These are phyloP conservation scores for Hura crepitans DNA, from an alignment of 441 rosid genomes.

Conservation along the genomic window DNA sequence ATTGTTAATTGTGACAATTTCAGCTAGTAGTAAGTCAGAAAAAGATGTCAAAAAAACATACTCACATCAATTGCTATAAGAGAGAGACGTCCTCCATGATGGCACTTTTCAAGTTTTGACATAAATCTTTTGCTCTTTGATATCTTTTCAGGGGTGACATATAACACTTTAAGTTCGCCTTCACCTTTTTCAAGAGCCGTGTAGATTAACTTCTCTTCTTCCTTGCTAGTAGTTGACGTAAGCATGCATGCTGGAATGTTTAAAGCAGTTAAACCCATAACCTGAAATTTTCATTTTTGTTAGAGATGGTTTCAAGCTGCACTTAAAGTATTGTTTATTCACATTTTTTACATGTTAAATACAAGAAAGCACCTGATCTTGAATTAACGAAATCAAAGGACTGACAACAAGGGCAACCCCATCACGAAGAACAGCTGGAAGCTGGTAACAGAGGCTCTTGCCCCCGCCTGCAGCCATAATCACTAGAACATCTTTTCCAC, in stretches of 20 bases:
- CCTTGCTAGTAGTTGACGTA: slow-evolving; percentile 82
- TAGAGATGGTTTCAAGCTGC: slow-evolving; percentile 1
- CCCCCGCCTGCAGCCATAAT: slow-evolving; percentile 99
- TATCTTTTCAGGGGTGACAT: slow-evolving; percentile 94
- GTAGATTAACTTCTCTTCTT: slow-evolving; percentile 83
- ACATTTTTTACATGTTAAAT: background rate
- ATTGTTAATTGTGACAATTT: background rate
- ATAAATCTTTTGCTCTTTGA: slow-evolving; percentile 97
- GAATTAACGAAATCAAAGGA: slow-evolving; percentile 44
- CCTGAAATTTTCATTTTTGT: slow-evolving; percentile 40
- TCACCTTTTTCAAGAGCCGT: slow-evolving; percentile 93
- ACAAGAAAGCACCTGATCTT: slow-evolving; percentile 73
- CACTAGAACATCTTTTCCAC: slow-evolving; percentile 81
- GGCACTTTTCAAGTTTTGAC: slow-evolving; percentile 97
- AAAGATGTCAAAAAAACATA: slow-evolving; percentile 5
- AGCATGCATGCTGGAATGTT: slow-evolving; percentile 88
- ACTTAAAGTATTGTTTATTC: background rate
- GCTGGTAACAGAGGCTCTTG: slow-evolving; percentile 97
- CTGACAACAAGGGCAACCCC: slow-evolving; percentile 52
- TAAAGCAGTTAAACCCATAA: slow-evolving; percentile 85
- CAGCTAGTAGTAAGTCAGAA: background rate
- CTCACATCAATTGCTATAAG: slow-evolving; percentile 89
- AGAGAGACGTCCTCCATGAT: slow-evolving; percentile 67
- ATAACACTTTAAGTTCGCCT: slow-evolving; percentile 68
- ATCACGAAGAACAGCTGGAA: slow-evolving; percentile 71